These are phyloP conservation scores for Ceratocystis colombiana DNA, from an alignment of 2,329 filamentous ascomycete species.

Conservation along the genomic window DNA sequence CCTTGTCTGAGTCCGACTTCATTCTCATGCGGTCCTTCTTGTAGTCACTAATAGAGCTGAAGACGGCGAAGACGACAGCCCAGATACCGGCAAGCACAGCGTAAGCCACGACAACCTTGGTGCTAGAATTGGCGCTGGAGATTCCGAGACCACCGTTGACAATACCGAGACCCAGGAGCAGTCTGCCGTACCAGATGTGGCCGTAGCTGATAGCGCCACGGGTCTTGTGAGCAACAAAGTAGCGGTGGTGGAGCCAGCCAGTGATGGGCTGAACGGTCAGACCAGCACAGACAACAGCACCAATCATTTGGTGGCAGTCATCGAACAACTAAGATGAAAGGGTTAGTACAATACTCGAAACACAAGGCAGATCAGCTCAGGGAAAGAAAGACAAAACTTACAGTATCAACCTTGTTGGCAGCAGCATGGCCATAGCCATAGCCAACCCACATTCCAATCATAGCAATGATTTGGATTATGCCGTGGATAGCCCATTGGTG, in stretches of 20 bases:
- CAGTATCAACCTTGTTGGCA: conserved; percentile 36
- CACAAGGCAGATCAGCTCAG: conserved; percentile 19
- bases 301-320: conserved; percentile 46
- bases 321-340: conserved; percentile 34
- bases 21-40: conserved; percentile 20
- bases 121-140: conserved; percentile 37
- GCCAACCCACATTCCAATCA: conserved; percentile 49
- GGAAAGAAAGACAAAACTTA: conserved; percentile 32
- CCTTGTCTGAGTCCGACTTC: conserved; percentile 4
- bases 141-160: conserved; percentile 56
- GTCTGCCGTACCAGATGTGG: conserved; percentile 55
- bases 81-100: conserved; percentile 45
- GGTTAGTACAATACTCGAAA: background rate
- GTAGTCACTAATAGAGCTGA: conserved; percentile 21
- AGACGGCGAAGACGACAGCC: conserved; percentile 30
- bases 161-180: conserved; percentile 48
- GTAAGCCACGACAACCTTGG: conserved; percentile 44
- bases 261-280: conserved; percentile 49
- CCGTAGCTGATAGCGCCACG: conserved; percentile 45
- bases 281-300: conserved; percentile 44
- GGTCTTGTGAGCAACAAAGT: conserved; percentile 40
- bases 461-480: conserved; percentile 44
- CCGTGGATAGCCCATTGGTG: conserved; percentile 50
- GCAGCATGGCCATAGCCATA: conserved; percentile 48
- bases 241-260: conserved; percentile 47